Evolutionary conservation across 2,329 filamentous ascomycete species (phyloP), one percentile per base, ranked within the genome.

Genomic region (Colletotrichum horii): DNA sequence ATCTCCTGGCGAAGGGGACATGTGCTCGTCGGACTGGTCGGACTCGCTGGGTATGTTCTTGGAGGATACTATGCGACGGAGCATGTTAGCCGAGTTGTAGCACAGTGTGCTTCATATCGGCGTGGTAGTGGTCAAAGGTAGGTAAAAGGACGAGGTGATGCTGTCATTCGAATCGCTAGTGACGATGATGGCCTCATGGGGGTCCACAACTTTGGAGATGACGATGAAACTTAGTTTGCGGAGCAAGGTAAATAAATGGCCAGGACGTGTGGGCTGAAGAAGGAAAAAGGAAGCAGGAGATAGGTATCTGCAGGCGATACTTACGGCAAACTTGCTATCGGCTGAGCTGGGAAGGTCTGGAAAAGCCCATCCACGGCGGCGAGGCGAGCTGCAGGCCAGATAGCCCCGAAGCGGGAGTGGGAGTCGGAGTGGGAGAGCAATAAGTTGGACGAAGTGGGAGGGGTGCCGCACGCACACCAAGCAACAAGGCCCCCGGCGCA

Each of bases 1-100:
- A 86, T 93, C 91, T 86, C 90, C 90, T 79, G 88, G 85, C 80
- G 88, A 87, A 76, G 90, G 89, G 85, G 91, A 89, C 91, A 93
- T 93, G 87, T 87, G 87, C 83, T 87, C 85, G 83, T 86, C 79
- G 70, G 76, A 73, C 52, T 74, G 66, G n/a, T 55, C 26, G 70
- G 71, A 60, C 62, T 71, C 70, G 32, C 43, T 52, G 16, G 66
- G 66, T 38, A 34, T 26, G 56, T 43, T 65, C 52, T 56, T 69
- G 26, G 43, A 36, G 28, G 65, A 61, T 30, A 70, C 76, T 77
- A 77, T 65, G 74, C 70, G 74, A 65, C 76, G 70, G 38, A 75
- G 66, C 70, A 76, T 77, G 74, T 77, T 74, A 76, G 76, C 74
- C 48, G 19, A 56, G 52, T 56, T 64, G 66, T 34, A 58, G 34